Evolutionary conservation across 306 rosid genomes (phyloP), one percentile per base, ranked within the genome.

Genomic region (Glycine soja): DNA sequence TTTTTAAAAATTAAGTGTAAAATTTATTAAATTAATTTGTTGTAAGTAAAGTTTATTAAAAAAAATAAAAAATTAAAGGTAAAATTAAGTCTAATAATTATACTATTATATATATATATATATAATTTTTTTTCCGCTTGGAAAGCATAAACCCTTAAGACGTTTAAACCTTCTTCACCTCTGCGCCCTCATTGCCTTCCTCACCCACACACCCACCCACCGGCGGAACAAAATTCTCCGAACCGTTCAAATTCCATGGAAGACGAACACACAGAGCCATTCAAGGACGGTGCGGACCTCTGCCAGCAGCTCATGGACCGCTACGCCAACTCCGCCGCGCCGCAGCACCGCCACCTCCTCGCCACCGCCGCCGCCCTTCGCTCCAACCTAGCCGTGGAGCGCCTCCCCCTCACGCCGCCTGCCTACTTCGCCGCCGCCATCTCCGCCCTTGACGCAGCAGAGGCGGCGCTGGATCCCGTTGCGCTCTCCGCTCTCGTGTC

Each of bases 261-360:
- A 50, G 93, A 85, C 54, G 88, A 86, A 40, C 89, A 65, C 40
- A n/a, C 64, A 0, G 90, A 83, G 38, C 4, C 79, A 6, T 87
- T 91, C 72, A 86, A 75, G 7, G 90, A 71, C 51, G 90, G 85
- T 81, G 79, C 89, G 8, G 97, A 93, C 87, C 85, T 93, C 30
- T 91, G 92, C 85, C 92, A 87, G 63, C 97, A 91, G 87, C 97
- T 95, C 87, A 89, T 93, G 90, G 96, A 82, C 87, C 97, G 98
- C 70, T 95, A 95, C 73, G 82, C 92, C 83, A 93, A 91, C 86
- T 93, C 97, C 58, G 47, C 88, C 14, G 97, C 99, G 0, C 89
- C 94, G 1, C 99, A 95, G 72, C 98, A 95, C 76, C 96, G 95
- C 73, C 98, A 95, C 82, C 96, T 93, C 47, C 83, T 93, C 10